phyloP scores from a whole-genome alignment of 148 eudicot genomes.

The Chenopodium album region DNA sequence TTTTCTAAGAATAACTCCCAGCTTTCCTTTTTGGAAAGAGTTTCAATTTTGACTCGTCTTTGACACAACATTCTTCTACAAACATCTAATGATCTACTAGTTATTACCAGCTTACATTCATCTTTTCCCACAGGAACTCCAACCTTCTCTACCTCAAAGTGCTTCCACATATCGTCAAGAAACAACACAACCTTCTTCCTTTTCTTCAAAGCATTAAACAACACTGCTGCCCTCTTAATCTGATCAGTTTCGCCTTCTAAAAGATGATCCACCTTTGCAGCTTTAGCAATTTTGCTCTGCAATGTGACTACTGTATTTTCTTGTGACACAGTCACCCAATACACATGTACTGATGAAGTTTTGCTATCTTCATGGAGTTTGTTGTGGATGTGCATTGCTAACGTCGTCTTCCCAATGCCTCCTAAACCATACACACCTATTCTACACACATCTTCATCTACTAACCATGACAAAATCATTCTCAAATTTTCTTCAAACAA shows the following conservation, averaged over 20 bases:
- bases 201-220: conserved; percentile 8
- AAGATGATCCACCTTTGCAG: conserved; percentile 12
- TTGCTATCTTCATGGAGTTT: conserved; percentile 6
- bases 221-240: conserved; percentile 2
- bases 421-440: conserved; percentile 22
- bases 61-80: conserved; percentile 22
- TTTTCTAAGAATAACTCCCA: conserved; percentile 21
- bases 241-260: neutral
- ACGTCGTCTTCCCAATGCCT: conserved; percentile 18
- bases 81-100: conserved; percentile 21
- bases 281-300: conserved; percentile 13
- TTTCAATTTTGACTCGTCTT: conserved; percentile 17
- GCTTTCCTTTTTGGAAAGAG: conserved; percentile 24
- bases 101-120: conserved; percentile 23
- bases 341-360: conserved; percentile 7
- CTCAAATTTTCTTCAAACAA: conserved; percentile 13
- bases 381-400: conserved; percentile 19
- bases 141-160: conserved; percentile 13
- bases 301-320: neutral
- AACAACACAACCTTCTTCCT: conserved; percentile 19
- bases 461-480: conserved; percentile 10
- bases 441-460: neutral
- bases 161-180: conserved; percentile 23
- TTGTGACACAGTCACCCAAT: conserved; percentile 21
- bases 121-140: conserved; percentile 22